Percentiles rank a stretch among this genome's conserved stretches.
phyloP scores from a whole-genome alignment of 306 rosid species.

The Pterocarpus santalinus region DNA sequence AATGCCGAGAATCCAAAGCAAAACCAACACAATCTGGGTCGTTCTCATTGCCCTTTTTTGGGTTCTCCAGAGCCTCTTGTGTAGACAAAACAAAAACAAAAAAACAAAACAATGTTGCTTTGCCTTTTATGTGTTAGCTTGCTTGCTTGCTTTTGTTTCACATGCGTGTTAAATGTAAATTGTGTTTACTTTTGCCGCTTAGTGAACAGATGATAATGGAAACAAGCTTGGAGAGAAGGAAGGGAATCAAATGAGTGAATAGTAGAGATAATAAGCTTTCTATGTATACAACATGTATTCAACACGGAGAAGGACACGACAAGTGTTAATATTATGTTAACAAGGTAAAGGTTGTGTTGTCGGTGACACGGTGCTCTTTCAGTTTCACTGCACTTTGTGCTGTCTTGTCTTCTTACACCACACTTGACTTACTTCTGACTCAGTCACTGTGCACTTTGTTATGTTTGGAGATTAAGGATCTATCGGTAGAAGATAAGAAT shows the following conservation, averaged over 20 bases:
- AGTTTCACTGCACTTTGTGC: too few relatives aligned
- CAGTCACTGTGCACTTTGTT: background rate
- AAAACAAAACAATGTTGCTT: background rate
- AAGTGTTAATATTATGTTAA: too few relatives aligned
- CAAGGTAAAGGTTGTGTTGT: background rate
- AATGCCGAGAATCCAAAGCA: conserved; percentile 55
- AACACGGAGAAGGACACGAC: too few relatives aligned
- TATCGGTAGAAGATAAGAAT: too few relatives aligned
- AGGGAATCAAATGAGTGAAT: conserved; percentile 27
- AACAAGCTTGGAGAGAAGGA: conserved; percentile 12
- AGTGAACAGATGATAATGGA: conserved; percentile 7
- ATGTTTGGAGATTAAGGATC: background rate
- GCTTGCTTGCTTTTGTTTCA: background rate
- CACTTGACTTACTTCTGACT: background rate
- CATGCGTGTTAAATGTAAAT: background rate
- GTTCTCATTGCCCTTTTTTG: conserved; percentile 46
- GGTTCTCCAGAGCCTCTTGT: too few relatives aligned
- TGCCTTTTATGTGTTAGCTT: conserved; percentile 24
- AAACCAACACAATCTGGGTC: conserved; percentile 40
- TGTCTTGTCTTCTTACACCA: too few relatives aligned
- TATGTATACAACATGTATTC: too few relatives aligned
- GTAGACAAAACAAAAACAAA: too few relatives aligned
- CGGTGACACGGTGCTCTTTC: background rate
- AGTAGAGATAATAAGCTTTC: too few relatives aligned
- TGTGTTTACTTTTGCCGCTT: conserved; percentile 20